Evolutionary conservation across 371 early-diverging fungal genomes (phyloP).

Genomic region (Lichtheimia ornata): DNA sequence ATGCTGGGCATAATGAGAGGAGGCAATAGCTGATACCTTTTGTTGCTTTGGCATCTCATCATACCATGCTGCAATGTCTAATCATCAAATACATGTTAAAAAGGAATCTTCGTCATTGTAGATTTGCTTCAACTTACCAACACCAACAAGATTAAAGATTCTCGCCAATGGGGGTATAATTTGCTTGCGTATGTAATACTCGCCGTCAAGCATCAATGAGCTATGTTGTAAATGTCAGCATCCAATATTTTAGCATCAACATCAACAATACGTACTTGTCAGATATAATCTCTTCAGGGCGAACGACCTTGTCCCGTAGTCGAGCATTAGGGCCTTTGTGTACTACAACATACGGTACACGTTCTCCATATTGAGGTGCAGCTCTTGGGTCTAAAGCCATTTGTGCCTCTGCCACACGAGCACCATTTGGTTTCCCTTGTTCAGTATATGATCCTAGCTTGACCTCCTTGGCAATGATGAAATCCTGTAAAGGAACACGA

Average conservation of each 20-base stretch:
- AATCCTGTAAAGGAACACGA: conserved; percentile 70
- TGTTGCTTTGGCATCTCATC: conserved; percentile 62
- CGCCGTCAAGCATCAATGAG: conserved; percentile 65
- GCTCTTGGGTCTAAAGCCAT: conserved; percentile 72
- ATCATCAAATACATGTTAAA: not conserved
- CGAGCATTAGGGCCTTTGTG: conserved; percentile 65
- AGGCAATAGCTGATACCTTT: conserved; percentile 32
- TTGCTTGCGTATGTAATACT: conserved; percentile 84
- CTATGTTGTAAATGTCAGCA: conserved; percentile 19
- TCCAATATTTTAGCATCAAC: not conserved
- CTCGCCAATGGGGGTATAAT: conserved; percentile 80
- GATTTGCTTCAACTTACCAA: conserved; percentile 37
- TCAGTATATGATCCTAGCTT: conserved; percentile 59
- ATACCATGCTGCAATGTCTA: conserved; percentile 64
- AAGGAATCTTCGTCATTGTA: not conserved
- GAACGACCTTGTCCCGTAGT: conserved; percentile 72
- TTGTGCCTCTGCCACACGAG: conserved; percentile 61
- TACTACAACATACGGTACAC: conserved; percentile 87
- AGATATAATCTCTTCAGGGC: conserved; percentile 64
- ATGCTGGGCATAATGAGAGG: conserved; percentile 11
- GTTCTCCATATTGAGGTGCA: conserved; percentile 84
- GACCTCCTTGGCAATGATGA: conserved; percentile 87
- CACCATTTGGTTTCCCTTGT: conserved; percentile 72
- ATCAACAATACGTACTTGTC: conserved; percentile 46
- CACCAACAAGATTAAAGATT: conserved; percentile 80